Conservation (phyloP, 306 rosid species). For the Begonia peltatifolia region DNA sequence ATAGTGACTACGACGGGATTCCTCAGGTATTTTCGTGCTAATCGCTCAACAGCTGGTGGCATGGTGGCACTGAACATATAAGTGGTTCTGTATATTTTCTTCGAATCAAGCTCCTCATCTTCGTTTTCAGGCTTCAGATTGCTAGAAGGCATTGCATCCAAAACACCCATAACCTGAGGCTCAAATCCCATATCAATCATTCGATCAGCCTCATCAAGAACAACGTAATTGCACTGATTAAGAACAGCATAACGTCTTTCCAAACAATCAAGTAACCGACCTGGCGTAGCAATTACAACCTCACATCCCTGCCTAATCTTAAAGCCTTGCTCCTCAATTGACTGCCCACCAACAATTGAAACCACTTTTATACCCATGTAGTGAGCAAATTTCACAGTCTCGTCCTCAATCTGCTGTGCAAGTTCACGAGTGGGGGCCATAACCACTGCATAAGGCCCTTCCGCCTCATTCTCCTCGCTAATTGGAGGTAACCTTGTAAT, state of each 20-base stretch:
- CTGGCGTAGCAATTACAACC: constrained; percentile 85
- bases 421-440: constrained; percentile 96
- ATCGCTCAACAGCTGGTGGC: constrained; percentile 88
- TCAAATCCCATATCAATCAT: constrained; percentile 96
- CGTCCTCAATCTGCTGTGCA: constrained; percentile 90
- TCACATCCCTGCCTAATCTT: constrained; percentile 83
- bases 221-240: constrained; percentile 89
- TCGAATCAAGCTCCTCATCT: constrained; percentile 83
- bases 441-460: constrained; percentile 89
- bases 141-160: constrained; percentile 95
- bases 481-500: constrained; percentile 79
- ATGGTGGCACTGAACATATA: constrained; percentile 93
- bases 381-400: constrained; percentile 72
- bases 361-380: constrained; percentile 72
- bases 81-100: constrained; percentile 78
- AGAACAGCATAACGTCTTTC: constrained; percentile 79
- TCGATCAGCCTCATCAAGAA: constrained; percentile 92
- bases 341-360: constrained; percentile 91
- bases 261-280: constrained; percentile 79
- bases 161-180: constrained; percentile 79
- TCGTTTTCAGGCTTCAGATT: constrained; percentile 81
- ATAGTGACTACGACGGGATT: constrained; percentile 89
- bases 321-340: constrained; percentile 88
- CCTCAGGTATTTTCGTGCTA: constrained; percentile 71
- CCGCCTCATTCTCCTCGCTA: constrained; percentile 80